Conservation (phyloP, 2,329 filamentous ascomycete species). For the Septoria linicola region DNA sequence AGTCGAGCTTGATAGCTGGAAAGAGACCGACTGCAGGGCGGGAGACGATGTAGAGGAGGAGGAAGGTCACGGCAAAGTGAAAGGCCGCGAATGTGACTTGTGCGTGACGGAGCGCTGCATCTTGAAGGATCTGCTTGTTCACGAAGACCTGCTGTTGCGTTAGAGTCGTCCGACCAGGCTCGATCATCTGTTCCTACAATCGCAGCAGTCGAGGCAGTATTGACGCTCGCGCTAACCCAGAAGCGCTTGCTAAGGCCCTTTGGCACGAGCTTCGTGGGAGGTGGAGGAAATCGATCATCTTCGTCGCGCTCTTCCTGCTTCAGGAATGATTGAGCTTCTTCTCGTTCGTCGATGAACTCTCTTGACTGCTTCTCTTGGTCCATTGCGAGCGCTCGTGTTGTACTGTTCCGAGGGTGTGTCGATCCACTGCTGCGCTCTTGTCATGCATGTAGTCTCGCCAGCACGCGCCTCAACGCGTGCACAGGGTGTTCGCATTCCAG, state of each 20-base stretch:
- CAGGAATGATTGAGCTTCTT: slow-evolving; percentile 24
- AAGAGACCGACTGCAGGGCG: slow-evolving; percentile 60
- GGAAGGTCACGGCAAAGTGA: slow-evolving; percentile 66
- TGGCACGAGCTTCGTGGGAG: background rate
- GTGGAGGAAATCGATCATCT: background rate
- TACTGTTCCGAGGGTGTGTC: background rate
- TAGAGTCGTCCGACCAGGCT: background rate
- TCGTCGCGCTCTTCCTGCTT: slow-evolving; percentile 17
- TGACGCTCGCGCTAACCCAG: slow-evolving; percentile 27
- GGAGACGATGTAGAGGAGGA: slow-evolving; percentile 63
- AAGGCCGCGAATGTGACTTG: slow-evolving; percentile 67
- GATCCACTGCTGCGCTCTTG: background rate
- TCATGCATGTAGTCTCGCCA: slow-evolving; percentile 4
- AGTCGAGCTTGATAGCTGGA: slow-evolving; percentile 54
- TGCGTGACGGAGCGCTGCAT: slow-evolving; percentile 59
- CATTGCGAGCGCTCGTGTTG: background rate
- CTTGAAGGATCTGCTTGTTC: slow-evolving; percentile 68
- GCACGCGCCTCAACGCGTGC: slow-evolving; percentile 16
- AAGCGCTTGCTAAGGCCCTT: slow-evolving; percentile 20
- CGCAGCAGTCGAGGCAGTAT: slow-evolving; percentile 25
- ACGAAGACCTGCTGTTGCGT: slow-evolving; percentile 59
- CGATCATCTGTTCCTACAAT: slow-evolving; percentile 24
- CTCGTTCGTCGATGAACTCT: slow-evolving; percentile 18
- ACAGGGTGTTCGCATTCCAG: slow-evolving; percentile 18
- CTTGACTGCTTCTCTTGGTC: slow-evolving; percentile 15